Conservation (phyloP, 352 stramenopile genomes). For the Phytophthora macrochlamydospora region DNA sequence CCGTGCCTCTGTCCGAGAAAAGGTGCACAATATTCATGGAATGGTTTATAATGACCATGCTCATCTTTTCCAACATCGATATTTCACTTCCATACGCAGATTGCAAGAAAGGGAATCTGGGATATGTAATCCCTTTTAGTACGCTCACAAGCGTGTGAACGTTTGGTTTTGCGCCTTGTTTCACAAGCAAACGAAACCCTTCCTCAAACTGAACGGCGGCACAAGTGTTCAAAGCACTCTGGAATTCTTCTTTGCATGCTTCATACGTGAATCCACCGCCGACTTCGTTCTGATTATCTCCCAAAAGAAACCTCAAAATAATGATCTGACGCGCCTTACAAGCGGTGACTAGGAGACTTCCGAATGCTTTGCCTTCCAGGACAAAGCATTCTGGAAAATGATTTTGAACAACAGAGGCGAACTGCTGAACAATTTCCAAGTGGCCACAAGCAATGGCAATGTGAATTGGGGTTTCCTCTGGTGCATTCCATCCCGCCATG, state of each 20-base stretch:
- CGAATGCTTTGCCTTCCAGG: constrained; percentile 37
- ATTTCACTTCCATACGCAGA: constrained; percentile 10
- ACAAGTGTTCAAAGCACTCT: constrained; percentile 42
- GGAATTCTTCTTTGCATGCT: constrained; percentile 45
- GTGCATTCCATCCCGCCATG: constrained; percentile 9
- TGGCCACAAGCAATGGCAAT: constrained; percentile 54
- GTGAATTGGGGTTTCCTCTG: constrained; percentile 52
- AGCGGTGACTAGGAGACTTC: constrained; percentile 53
- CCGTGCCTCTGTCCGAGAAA: constrained; percentile 23
- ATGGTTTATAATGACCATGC: no score
- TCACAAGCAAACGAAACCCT: constrained; percentile 45
- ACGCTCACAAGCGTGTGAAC: constrained; percentile 35
- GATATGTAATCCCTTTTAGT: constrained; percentile 36
- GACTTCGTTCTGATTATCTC: constrained; percentile 12
- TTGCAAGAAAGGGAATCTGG: no score
- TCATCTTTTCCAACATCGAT: constrained; percentile 19
- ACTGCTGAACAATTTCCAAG: constrained; percentile 45
- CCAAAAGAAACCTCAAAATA: constrained; percentile 50
- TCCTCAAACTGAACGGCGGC: constrained; percentile 44
- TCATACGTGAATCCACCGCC: constrained; percentile 48
- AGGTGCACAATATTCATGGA: not conserved
- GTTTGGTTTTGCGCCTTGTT: constrained; percentile 38
- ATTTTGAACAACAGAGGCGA: constrained; percentile 46
- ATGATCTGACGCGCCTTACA: constrained; percentile 39
- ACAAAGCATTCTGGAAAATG: constrained; percentile 53